phyloP scores from a whole-genome alignment of 1,284 basidiomycete genomes.

The Leccinum idahoense region DNA sequence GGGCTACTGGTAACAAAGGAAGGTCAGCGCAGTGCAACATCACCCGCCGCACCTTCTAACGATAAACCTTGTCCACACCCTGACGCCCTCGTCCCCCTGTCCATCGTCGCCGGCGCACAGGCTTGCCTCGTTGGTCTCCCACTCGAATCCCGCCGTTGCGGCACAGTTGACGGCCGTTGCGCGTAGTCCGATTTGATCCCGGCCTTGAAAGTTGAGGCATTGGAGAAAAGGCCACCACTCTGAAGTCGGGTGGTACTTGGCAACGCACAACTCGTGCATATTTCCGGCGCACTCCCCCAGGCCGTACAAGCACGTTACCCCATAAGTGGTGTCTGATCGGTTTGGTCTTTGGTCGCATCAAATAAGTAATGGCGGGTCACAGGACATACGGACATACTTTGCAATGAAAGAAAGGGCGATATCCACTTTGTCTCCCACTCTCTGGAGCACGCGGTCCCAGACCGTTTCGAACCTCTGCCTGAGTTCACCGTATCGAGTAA shows the following conservation, averaged over 20 bases:
- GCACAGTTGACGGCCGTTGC: slow-evolving; percentile 68
- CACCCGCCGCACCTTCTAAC: neutral
- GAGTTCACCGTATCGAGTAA: slow-evolving; percentile 57
- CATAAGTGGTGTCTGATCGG: slow-evolving; percentile 58
- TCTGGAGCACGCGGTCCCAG: slow-evolving; percentile 68
- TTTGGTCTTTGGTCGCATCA: slow-evolving; percentile 48
- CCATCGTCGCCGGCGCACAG: slow-evolving; percentile 55
- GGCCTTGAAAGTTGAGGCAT: slow-evolving; percentile 73
- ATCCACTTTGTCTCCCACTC: slow-evolving; percentile 63
- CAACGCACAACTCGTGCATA: slow-evolving; percentile 78
- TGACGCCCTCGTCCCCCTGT: slow-evolving; percentile 57
- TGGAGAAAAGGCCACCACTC: slow-evolving; percentile 71
- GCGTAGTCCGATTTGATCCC: slow-evolving; percentile 58
- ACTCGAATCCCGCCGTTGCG: slow-evolving; percentile 57
- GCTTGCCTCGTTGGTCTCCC: slow-evolving; percentile 51
- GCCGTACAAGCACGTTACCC: slow-evolving; percentile 77
- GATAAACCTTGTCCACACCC: slow-evolving; percentile 5
- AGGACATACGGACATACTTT: slow-evolving; percentile 37
- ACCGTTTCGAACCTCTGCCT: slow-evolving; percentile 69
- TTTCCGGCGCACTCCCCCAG: slow-evolving; percentile 80
- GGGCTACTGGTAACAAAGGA: slow-evolving; percentile 43
- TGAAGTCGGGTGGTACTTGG: slow-evolving; percentile 46
- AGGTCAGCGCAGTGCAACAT: slow-evolving; percentile 34
- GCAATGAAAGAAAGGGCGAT: slow-evolving; percentile 71
- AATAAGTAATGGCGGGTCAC: slow-evolving; percentile 1